A percentile compares a stretch with the other conserved stretches of the same genome.
Evolutionary conservation across 2,329 filamentous ascomycete genomes (phyloP).

Genomic region (Nemania sp.): DNA sequence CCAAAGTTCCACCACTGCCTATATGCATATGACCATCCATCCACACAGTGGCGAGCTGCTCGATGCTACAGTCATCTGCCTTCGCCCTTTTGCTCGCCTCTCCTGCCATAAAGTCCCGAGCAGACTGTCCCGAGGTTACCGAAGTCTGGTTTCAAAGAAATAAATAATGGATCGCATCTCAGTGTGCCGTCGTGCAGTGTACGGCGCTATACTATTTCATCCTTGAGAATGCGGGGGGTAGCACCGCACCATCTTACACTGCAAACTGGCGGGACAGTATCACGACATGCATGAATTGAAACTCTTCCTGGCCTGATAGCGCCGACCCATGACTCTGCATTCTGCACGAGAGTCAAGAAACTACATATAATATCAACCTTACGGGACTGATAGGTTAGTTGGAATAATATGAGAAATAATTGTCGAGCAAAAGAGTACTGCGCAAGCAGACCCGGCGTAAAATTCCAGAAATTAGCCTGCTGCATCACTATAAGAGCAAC

Average conservation of each 20-base stretch:
- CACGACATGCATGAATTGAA: background rate
- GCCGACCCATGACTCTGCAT: background rate
- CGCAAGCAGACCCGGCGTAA: constrained; percentile 7
- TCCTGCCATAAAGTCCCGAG: too few relatives aligned
- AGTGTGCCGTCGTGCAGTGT: too few relatives aligned
- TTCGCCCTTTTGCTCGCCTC: too few relatives aligned
- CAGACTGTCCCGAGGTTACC: constrained; percentile 18
- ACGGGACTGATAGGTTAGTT: too few relatives aligned
- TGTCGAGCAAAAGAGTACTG: background rate
- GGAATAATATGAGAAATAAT: too few relatives aligned
- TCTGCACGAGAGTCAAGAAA: background rate
- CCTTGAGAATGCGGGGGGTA: too few relatives aligned
- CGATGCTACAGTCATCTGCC: too few relatives aligned
- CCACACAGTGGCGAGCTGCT: too few relatives aligned
- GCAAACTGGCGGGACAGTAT: background rate
- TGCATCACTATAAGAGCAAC: background rate
- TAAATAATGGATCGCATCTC: constrained; percentile 3
- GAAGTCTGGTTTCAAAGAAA: constrained; percentile 17
- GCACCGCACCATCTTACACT: too few relatives aligned
- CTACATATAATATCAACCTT: background rate
- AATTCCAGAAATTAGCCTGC: constrained; percentile 4
- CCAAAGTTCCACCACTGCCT: constrained; percentile 22
- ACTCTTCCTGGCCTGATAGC: background rate
- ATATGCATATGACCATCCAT: constrained; percentile 26
- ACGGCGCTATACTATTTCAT: too few relatives aligned